Base-by-base conservation (phyloP, 2,329 filamentous ascomycete species). In the Xylaria digitata region DNA sequence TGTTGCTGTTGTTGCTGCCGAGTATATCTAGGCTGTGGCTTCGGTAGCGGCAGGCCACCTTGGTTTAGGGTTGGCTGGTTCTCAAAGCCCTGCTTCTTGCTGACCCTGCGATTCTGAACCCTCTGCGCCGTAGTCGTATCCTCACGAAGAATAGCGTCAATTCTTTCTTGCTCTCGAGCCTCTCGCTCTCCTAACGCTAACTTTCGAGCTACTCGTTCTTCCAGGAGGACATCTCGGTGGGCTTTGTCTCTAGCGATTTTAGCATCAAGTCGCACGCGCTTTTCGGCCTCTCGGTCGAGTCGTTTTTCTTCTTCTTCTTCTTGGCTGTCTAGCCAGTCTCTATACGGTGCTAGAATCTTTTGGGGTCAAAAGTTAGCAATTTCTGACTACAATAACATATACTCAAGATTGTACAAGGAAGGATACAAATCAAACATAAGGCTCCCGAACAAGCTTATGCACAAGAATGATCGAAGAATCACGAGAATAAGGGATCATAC, bases 401-500 rank as follows among this genome's bases (percentile, higher is more conserved):
- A 15, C 4, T 45, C 26, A 21, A 42, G 6, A 3, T n/a, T 26
- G 6, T 40, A 21, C 17, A 37, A 1, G 9, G 7, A 6, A 15
- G 21, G 3, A 5, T 11, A 6, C 11, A 34, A n/a, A n/a, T 26
- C 26, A 17, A 6, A 3, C 3, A n/a, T n/a, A 54, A 52, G 1
- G 9, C 7, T 46, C 42, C 7, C 26, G 17, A 19, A 5, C 48
- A 6, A 21, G 19, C 26, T 8, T 34, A 9, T 19, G 30, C 8
- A 6, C 3, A n/a, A 4, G 21, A 19, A 30, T 21, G 17, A 9
- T 8, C 0, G 37, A 15, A 23, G 34, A 32, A 15, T 17, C 1
- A 21, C 30, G 30, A 32, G 21, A 53, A 23, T 40, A 2, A 5
- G 2, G 32, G 13, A 48, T 42, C 65, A 37, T 64, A 67, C 65